phyloP scores from a whole-genome alignment of 1,139 yeast species.

The Yamadazyma pseudoaaseri region DNA sequence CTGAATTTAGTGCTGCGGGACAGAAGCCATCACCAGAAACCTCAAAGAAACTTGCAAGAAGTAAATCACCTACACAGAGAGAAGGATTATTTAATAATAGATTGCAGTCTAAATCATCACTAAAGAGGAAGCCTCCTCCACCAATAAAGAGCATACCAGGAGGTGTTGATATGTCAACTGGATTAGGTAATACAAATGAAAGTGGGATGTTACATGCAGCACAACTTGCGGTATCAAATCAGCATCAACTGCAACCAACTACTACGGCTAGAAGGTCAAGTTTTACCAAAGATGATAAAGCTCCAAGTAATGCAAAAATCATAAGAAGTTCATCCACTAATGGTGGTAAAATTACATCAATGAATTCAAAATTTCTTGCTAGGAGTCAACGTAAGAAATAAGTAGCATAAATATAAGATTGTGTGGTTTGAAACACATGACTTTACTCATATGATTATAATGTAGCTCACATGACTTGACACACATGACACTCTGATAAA shows the following conservation, averaged over 20 bases:
- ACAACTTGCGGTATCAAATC: slow-evolving; percentile 44
- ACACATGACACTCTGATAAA: no score
- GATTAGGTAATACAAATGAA: slow-evolving; percentile 24
- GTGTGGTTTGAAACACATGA: no score
- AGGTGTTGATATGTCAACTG: slow-evolving; percentile 33
- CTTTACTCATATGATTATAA: no score
- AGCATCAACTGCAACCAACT: slow-evolving; percentile 16
- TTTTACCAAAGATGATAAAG: slow-evolving; percentile 32
- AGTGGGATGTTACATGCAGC: slow-evolving; percentile 43
- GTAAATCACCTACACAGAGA: slow-evolving; percentile 6
- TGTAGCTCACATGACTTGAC: no score
- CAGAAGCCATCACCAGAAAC: not conserved
- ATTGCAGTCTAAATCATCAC: slow-evolving; percentile 14
- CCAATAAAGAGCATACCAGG: slow-evolving; percentile 21
- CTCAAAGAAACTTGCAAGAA: not conserved
- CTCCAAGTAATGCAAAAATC: slow-evolving; percentile 6
- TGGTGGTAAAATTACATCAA: slow-evolving; percentile 25
- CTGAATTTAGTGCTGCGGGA: slow-evolving; percentile 13
- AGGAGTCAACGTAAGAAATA: slow-evolving; percentile 41
- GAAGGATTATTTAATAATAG: slow-evolving; percentile 12
- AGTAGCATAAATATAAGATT: slow-evolving; percentile 1
- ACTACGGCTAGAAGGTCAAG: slow-evolving; percentile 34
- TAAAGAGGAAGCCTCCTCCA: slow-evolving; percentile 39
- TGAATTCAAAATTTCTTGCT: slow-evolving; percentile 45
- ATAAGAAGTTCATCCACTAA: slow-evolving; percentile 2